A percentile compares a stretch with the other conserved stretches of the same genome.
Conservation (phyloP, 257 asterid genomes). For the Lantana camara region DNA sequence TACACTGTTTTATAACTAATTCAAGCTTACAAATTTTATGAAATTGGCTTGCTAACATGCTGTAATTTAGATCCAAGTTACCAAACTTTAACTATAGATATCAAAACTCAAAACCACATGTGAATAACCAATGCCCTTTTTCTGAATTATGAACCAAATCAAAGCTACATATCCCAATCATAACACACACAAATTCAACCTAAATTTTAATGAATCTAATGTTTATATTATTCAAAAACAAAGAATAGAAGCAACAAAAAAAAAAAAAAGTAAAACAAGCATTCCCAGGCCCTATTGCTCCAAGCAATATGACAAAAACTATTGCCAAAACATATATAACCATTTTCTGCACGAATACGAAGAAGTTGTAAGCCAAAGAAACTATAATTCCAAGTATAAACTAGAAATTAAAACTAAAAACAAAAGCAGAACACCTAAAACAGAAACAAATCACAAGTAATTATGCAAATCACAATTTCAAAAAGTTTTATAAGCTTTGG, state of each 20-base stretch:
- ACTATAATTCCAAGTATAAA: constrained; percentile 4
- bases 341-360: background rate
- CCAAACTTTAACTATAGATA: too few relatives aligned
- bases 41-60: too few relatives aligned
- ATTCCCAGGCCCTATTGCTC: background rate
- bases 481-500: constrained; percentile 62
- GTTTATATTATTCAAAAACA: background rate
- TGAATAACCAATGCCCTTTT: too few relatives aligned
- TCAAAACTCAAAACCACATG: too few relatives aligned
- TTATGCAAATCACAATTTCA: background rate
- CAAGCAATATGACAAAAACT: background rate
- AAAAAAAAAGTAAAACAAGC: background rate
- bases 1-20: too few relatives aligned
- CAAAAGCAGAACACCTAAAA: constrained; percentile 16
- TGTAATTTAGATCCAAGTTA: too few relatives aligned
- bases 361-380: background rate
- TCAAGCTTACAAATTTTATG: too few relatives aligned
- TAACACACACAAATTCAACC: background rate
- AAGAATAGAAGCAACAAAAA: background rate
- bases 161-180: too few relatives aligned
- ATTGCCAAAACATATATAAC: too few relatives aligned
- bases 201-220: background rate
- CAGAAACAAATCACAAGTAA: background rate
- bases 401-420: background rate
- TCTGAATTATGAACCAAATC: too few relatives aligned